Evolutionary conservation across 2,329 filamentous ascomycete species (phyloP), one percentile per base, ranked within the genome.

Genomic region (Aspergillus sp.): DNA sequence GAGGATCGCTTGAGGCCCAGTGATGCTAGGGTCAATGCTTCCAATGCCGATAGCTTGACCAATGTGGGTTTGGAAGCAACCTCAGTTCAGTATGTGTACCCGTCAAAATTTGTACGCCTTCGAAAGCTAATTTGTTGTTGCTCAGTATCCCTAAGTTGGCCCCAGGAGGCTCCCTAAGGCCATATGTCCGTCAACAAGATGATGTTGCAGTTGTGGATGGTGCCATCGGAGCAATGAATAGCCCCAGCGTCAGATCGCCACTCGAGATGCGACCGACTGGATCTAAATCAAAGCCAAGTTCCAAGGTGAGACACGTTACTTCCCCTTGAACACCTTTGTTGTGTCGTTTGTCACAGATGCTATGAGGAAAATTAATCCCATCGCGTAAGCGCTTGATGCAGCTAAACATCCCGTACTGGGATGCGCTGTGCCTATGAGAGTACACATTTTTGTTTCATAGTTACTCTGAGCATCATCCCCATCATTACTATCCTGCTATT

Each of bases 331-430:
- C 8, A 30, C 27, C 27, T 11, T 27, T 49, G 17, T 53, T 32
- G 25, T 62, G 57, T 61, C 62, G 38, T 62, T 17, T 41, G 52
- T 52, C 60, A 71, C 32, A 57, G 32, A 70, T 77, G 78, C 78
- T 75, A 86, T 91, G 90, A 94, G 86, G 90, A 93, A 90, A 89
- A 83, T 82, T 17, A 83, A 82, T 87, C 85, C 87, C 85, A 88
- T 85, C 77, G 78, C 77, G 75, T 78, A 63, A 73, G 75, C 75
- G 68, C 85, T 90, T 89, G 90, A 92, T 84, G 89, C 87, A 85
- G 87, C 87, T 81, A 81, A 74, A 78, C 83, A 84, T 83, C 84
- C 85, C 90, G 90, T 94, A 83, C 90, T 95, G 90, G 90, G 84
- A 81, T 84, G 84, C 82, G 82, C 85, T 82, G 86, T 88, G 85